These are phyloP conservation scores for Elasticomyces elasticus DNA, from an alignment of 495 filamentous ascomycete genomes.

Conservation along the genomic window DNA sequence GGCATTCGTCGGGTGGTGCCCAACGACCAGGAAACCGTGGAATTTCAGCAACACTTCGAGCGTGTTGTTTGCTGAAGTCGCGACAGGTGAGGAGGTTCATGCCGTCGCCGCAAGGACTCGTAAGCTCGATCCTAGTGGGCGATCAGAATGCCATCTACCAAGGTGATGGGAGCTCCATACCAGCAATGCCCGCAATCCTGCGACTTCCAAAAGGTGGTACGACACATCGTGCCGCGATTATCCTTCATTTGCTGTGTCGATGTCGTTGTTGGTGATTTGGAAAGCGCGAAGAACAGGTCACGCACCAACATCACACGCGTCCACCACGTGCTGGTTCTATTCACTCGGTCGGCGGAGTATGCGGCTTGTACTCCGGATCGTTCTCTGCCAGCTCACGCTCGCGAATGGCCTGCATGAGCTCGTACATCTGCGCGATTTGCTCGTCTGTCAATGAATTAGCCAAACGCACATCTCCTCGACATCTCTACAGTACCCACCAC, in stretches of 20 bases:
- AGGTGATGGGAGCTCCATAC: slow-evolving; percentile 15
- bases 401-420: slow-evolving; percentile 79
- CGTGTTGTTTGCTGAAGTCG: slow-evolving; percentile 21
- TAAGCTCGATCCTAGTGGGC: slow-evolving; percentile 18
- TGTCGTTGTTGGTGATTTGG: not conserved
- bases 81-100: slow-evolving; percentile 35
- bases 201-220: slow-evolving; percentile 29
- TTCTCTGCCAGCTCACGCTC: slow-evolving; percentile 44
- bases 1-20: slow-evolving; percentile 24
- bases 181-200: slow-evolving; percentile 33
- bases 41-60: slow-evolving; percentile 1
- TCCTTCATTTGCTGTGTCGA: not conserved
- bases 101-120: slow-evolving; percentile 28
- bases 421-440: slow-evolving; percentile 85
- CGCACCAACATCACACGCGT: not conserved
- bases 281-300: not conserved
- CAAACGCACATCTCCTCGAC: not conserved
- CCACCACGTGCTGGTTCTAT: not conserved
- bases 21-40: slow-evolving; percentile 1
- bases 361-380: slow-evolving; percentile 23
- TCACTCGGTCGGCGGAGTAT: not conserved
- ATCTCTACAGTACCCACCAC: slow-evolving; percentile 48
- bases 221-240: slow-evolving; percentile 38
- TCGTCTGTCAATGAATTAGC: slow-evolving; percentile 50
- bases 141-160: not conserved